Evolutionary conservation across 805 yeast species (phyloP).

Genomic region (Candida argentea): DNA sequence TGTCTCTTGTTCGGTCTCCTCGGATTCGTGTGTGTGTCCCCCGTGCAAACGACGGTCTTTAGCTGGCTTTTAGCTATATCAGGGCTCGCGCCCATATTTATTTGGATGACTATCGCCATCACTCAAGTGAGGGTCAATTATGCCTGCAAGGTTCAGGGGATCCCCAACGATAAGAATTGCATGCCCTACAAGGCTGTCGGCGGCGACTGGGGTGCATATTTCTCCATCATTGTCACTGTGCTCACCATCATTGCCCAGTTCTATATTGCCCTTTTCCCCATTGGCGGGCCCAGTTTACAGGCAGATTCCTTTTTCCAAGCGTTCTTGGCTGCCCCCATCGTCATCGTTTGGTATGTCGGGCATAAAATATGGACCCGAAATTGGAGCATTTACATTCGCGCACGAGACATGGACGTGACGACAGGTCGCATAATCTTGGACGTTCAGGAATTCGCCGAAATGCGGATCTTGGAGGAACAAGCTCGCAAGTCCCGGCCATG

Average conservation of each 20-base stretch:
- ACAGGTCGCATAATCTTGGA: conserved; percentile 23
- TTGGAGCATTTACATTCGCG: conserved; percentile 9
- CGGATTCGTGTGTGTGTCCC: conserved; percentile 54
- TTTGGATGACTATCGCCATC: conserved; percentile 67
- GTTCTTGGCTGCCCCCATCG: conserved; percentile 14
- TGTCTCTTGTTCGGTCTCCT: conserved; percentile 45
- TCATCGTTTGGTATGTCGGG: conserved; percentile 12
- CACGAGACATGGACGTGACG: conserved; percentile 6
- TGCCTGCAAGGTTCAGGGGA: conserved; percentile 45
- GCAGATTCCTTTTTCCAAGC: conserved; percentile 11
- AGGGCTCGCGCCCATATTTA: conserved; percentile 65
- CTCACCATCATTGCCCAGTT: conserved; percentile 32
- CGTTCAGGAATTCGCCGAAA: conserved; percentile 21
- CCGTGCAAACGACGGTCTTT: conserved; percentile 48
- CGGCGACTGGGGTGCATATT: conserved; percentile 26
- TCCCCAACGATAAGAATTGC: conserved; percentile 16
- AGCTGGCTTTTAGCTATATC: conserved; percentile 70
- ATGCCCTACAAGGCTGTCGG: conserved; percentile 26
- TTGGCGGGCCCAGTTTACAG: conserved; percentile 15
- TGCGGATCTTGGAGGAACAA: conserved; percentile 19
- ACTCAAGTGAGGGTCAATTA: conserved; percentile 56
- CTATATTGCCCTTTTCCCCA: conserved; percentile 30
- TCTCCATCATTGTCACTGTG: conserved; percentile 18
- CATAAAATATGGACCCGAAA: conserved; percentile 16
- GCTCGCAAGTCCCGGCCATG: conserved; percentile 20